Percentiles rank a stretch among this genome's conserved stretches.
Evolutionary conservation across 2,329 filamentous ascomycete species (phyloP).

Genomic region (Lachnellula willkommii): DNA sequence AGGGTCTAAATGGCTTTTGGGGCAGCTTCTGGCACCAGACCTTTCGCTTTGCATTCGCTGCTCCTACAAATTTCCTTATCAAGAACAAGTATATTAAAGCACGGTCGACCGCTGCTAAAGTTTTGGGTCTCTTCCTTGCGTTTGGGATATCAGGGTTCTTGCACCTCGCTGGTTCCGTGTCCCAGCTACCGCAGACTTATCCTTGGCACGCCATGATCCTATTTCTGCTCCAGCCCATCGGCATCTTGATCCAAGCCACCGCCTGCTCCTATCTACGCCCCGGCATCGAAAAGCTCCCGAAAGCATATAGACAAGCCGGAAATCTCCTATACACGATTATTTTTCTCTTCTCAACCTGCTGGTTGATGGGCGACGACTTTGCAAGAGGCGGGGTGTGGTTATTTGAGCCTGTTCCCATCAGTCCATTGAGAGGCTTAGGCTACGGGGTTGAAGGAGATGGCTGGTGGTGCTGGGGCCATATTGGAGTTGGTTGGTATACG

Average conservation of each 20-base stretch:
- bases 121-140: constrained; percentile 42
- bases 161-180: constrained; percentile 66
- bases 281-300: constrained; percentile 38
- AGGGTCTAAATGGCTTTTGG: constrained; percentile 78
- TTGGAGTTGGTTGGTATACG: constrained; percentile 48
- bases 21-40: constrained; percentile 86
- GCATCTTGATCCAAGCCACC: constrained; percentile 55
- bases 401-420: constrained; percentile 76
- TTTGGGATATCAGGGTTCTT: constrained; percentile 64
- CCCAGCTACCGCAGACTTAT: constrained; percentile 49
- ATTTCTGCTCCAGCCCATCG: constrained; percentile 65
- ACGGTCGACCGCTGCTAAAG: constrained; percentile 30
- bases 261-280: constrained; percentile 33
- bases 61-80: constrained; percentile 49
- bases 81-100: constrained; percentile 36
- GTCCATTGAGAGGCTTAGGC: constrained; percentile 60
- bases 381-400: constrained; percentile 70
- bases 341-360: constrained; percentile 66
- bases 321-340: constrained; percentile 58
- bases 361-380: constrained; percentile 70
- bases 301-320: constrained; percentile 40
- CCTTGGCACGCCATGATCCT: constrained; percentile 58
- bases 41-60: constrained; percentile 68
- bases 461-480: constrained; percentile 61
- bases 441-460: constrained; percentile 55